These are phyloP conservation scores for Mycena chlorophos DNA, from an alignment of 768 basidiomycete species.

Conservation along the genomic window DNA sequence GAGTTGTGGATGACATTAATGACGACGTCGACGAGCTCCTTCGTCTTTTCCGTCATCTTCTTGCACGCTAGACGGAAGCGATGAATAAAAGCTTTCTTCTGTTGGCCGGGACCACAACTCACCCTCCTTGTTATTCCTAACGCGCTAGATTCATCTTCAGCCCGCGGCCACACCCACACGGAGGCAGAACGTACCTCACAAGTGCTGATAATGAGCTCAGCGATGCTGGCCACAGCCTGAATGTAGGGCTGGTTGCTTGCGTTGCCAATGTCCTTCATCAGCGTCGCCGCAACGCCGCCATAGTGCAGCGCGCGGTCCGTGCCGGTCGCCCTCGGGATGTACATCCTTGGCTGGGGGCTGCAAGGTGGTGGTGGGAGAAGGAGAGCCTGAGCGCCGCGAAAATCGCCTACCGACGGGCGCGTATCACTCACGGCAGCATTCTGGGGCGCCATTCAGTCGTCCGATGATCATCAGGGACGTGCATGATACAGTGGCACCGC, in stretches of 20 bases:
- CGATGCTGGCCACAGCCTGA: slow-evolving; percentile 15
- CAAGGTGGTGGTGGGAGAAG: background rate
- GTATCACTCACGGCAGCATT: too few relatives aligned
- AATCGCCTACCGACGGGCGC: too few relatives aligned
- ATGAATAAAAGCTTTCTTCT: background rate
- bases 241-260: slow-evolving; percentile 18
- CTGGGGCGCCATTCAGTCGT: too few relatives aligned
- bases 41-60: slow-evolving; percentile 15
- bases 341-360: too few relatives aligned
- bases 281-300: slow-evolving; percentile 8
- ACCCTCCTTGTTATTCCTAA: slow-evolving; percentile 18
- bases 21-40: slow-evolving; percentile 18
- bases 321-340: background rate
- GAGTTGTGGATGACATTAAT: slow-evolving; percentile 19
- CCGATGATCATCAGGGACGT: too few relatives aligned
- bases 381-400: too few relatives aligned
- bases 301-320: slow-evolving; percentile 14
- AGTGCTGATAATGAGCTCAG: slow-evolving; percentile 19
- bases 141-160: slow-evolving; percentile 5
- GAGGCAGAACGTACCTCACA: slow-evolving; percentile 4
- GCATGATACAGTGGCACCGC: too few relatives aligned
- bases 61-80: background rate
- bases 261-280: slow-evolving; percentile 20
- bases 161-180: background rate
- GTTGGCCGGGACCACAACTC: background rate